Base-by-base conservation (phyloP, 148 eudicot species). In the Vaccinium darrowii region DNA sequence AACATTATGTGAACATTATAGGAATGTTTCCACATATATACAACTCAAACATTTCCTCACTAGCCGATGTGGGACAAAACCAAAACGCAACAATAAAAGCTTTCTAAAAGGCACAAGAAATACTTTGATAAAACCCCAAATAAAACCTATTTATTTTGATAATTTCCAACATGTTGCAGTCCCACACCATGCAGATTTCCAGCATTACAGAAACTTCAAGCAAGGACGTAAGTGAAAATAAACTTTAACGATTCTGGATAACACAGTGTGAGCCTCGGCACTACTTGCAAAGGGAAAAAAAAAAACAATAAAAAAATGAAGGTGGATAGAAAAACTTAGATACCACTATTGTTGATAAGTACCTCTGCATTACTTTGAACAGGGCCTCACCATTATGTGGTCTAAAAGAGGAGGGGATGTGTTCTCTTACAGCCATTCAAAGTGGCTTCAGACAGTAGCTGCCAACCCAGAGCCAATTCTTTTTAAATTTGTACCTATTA, bases 391-490 rank as follows among this genome's bases (percentile, higher is more conserved):
- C 52, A 88, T 94, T 58, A 90, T 93, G 88, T 91, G 95, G 86
- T 92, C 98, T 83, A 93, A 94, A 90, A 92, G 99, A 89, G 98
- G 99, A 73, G 99, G 99, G 62, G 91, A 94, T 85, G 95, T 93
- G 33, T 92, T 81, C 89, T 82, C 93, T 30, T 90, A 96, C 82
- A 92, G 88, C 89, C 99, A 96, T 83, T 91, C 95, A 75, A 91
- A 91, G 69, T 96, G 98, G 99, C 95, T 96, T 50, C 99, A 96
- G 90, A 94, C 97, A 57, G 94, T 96, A 79, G 88, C 97, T 21
- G 90, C 91, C 75, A 92, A 93, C 65, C 99, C 99, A 36, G 99
- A 96, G 83, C 97, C 98, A 36, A 90, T 96, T 84, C 93, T 89
- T 56, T 91, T 96, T 85, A 94, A 93, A 87, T 93, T 96, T 89